A percentile compares a stretch with the other conserved stretches of the same genome.
phyloP scores from a whole-genome alignment of 2,329 filamentous ascomycete genomes.

The Sclerotiophoma versabilis region DNA sequence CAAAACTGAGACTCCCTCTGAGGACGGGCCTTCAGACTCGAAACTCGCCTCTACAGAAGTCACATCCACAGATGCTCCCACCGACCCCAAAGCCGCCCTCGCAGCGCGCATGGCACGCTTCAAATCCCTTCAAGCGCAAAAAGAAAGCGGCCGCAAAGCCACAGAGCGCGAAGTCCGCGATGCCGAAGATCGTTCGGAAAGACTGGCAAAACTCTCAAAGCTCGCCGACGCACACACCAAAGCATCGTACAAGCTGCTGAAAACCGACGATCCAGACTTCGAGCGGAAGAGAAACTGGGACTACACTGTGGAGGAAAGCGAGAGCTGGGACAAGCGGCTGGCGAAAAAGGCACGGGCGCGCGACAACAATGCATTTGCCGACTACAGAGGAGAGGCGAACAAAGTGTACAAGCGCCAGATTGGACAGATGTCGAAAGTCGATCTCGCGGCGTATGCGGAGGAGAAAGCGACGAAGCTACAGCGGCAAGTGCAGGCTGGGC shows the following conservation, averaged over 20 bases:
- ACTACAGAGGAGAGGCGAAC: slow-evolving; percentile 84
- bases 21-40: slow-evolving; percentile 9
- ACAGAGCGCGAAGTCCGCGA: slow-evolving; percentile 60
- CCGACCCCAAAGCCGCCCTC: slow-evolving; percentile 43
- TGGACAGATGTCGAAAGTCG: slow-evolving; percentile 71
- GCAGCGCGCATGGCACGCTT: slow-evolving; percentile 70
- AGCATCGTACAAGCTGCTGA: slow-evolving; percentile 89
- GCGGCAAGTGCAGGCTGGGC: slow-evolving; percentile 81
- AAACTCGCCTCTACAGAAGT: slow-evolving; percentile 23
- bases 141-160: slow-evolving; percentile 62
- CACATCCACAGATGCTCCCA: slow-evolving; percentile 28
- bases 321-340: slow-evolving; percentile 89
- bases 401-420: slow-evolving; percentile 96
- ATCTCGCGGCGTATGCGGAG: slow-evolving; percentile 84
- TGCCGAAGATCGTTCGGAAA: slow-evolving; percentile 39
- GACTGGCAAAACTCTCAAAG: slow-evolving; percentile 68
- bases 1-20: slow-evolving; percentile 11
- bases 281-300: slow-evolving; percentile 99
- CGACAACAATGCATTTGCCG: slow-evolving; percentile 87
- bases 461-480: slow-evolving; percentile 87
- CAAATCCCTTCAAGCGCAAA: slow-evolving; percentile 82
- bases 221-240: slow-evolving; percentile 87
- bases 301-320: slow-evolving; percentile 94
- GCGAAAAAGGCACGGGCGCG: slow-evolving; percentile 83
- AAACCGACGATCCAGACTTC: slow-evolving; percentile 92